These are phyloP conservation scores for Lichtheimia ornata DNA, from an alignment of 371 early-diverging fungal genomes.

Conservation along the genomic window DNA sequence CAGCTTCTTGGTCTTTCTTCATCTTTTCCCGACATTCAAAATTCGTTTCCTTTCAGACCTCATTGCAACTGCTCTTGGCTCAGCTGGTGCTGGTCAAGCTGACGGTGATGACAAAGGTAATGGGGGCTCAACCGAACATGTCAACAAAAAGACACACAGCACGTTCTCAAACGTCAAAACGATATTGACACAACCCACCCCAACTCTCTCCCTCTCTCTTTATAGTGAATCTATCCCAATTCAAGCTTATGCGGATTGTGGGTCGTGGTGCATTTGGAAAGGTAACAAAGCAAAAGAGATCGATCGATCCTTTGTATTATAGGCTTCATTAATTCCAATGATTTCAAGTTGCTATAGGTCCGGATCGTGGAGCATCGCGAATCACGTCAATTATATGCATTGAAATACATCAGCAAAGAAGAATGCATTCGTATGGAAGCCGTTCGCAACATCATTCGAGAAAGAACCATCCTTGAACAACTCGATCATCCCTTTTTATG, in stretches of 20 bases:
- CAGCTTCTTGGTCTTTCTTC: not conserved
- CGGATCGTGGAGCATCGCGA: constrained; percentile 75
- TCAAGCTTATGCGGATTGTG: constrained; percentile 67
- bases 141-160: not conserved
- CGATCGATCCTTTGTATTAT: not conserved
- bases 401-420: constrained; percentile 84
- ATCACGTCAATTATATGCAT: constrained; percentile 68
- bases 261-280: constrained; percentile 82
- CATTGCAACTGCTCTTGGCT: constrained; percentile 45
- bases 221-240: constrained; percentile 53
- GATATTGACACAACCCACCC: too few species aligned
- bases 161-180: not conserved
- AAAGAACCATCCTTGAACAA: constrained; percentile 78
- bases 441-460: constrained; percentile 76
- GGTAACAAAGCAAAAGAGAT: constrained; percentile 34
- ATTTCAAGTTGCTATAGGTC: constrained; percentile 46
- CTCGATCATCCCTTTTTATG: constrained; percentile 79
- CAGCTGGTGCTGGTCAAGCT: constrained; percentile 23
- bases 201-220: too few species aligned
- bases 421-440: constrained; percentile 81
- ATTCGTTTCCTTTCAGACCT: constrained; percentile 54
- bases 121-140: not conserved
- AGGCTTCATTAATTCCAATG: constrained; percentile 1
- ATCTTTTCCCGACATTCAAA: constrained; percentile 17
- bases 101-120: constrained; percentile 33